A percentile compares a stretch with the other conserved stretches of the same genome.
Conservation (phyloP, 225 moss, liverwort and hornwort genomes). For the Sphagnum contortum region DNA sequence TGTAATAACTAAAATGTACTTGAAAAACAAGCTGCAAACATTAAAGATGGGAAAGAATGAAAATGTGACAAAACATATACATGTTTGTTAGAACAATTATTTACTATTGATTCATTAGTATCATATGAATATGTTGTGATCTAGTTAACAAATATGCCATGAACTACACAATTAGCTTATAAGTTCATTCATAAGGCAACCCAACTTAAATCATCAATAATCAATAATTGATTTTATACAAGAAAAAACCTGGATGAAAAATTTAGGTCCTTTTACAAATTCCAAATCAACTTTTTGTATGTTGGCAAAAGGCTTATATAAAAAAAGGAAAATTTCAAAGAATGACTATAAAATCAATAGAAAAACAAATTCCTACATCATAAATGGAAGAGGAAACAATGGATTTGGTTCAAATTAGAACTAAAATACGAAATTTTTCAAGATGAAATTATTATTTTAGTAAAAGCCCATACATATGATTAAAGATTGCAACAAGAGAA, state of each 20-base stretch:
- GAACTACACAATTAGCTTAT: no score
- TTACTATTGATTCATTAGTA: neutral
- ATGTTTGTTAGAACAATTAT: neutral
- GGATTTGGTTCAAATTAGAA: no score
- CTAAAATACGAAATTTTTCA: neutral
- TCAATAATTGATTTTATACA: constrained; percentile 1
- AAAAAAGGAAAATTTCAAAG: no score
- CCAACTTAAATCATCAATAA: neutral
- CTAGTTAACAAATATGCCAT: neutral
- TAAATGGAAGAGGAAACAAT: no score
- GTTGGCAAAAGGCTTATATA: neutral
- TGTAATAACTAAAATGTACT: no score
- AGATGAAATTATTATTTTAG: neutral
- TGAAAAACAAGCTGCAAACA: no score
- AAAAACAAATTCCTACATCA: no score
- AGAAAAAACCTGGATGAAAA: neutral
- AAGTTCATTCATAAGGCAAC: neutral
- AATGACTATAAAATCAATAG: no score
- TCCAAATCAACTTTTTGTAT: neutral
- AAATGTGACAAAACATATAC: no score
- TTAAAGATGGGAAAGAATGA: no score
- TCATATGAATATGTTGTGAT: neutral
- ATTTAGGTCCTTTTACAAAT: neutral
- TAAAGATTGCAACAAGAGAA: no score
- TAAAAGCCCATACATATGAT: no score